Conservation (phyloP, 805 yeast genomes). For the Kuraishia piskuri region DNA sequence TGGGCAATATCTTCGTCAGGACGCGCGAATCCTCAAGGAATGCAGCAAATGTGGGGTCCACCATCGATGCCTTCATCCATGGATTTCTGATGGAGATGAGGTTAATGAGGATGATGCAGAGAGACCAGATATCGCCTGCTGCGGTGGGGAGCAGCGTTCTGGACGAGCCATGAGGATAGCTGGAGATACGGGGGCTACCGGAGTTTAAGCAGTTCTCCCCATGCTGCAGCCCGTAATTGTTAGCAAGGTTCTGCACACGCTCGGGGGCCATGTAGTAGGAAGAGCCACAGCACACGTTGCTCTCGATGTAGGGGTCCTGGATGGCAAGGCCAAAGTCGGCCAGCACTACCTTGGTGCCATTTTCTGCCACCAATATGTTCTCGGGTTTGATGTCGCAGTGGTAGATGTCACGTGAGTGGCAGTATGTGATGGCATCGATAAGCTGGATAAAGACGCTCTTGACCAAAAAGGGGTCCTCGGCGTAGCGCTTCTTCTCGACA, state of each 20-base stretch:
- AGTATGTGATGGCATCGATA: slow-evolving; percentile 72
- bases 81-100: slow-evolving; percentile 81
- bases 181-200: slow-evolving; percentile 1
- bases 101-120: slow-evolving; percentile 75
- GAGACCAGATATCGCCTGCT: slow-evolving; percentile 82
- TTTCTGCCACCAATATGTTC: slow-evolving; percentile 62
- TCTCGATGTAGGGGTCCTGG: slow-evolving; percentile 42
- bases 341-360: slow-evolving; percentile 46
- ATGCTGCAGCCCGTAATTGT: slow-evolving; percentile 16
- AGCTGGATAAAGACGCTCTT: slow-evolving; percentile 65
- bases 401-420: slow-evolving; percentile 76
- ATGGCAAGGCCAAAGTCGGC: slow-evolving; percentile 93
- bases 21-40: slow-evolving; percentile 49
- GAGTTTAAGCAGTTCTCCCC: slow-evolving; percentile 10
- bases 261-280: slow-evolving; percentile 94
- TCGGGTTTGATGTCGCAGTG: slow-evolving; percentile 97
- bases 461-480: slow-evolving; percentile 38
- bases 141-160: slow-evolving; percentile 44
- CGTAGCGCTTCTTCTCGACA: slow-evolving; percentile 62
- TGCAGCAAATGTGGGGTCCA: slow-evolving; percentile 57
- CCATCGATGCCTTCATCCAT: slow-evolving; percentile 73
- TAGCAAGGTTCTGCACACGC: slow-evolving; percentile 37
- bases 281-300: slow-evolving; percentile 78
- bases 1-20: slow-evolving; percentile 61
- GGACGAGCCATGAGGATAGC: slow-evolving; percentile 19